These are phyloP conservation scores for Psilocybe cyanescens DNA, from an alignment of 768 basidiomycete species.

Conservation along the genomic window DNA sequence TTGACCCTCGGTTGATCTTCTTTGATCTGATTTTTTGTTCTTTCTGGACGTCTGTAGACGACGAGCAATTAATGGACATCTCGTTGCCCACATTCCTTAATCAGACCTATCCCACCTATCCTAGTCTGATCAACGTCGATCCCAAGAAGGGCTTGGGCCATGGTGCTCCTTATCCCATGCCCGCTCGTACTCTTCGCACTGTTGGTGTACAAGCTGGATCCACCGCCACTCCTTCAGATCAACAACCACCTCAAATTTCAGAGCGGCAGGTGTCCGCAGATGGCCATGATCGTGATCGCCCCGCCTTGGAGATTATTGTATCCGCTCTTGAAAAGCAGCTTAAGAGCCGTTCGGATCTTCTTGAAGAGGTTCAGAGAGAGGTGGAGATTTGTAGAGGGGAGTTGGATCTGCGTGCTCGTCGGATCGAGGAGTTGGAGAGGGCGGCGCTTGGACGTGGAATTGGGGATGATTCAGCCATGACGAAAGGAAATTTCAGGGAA, in stretches of 20 bases:
- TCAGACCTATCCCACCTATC: constrained; percentile 6
- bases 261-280: neutral
- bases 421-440: constrained; percentile 1
- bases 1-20: too few species aligned
- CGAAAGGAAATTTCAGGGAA: too few species aligned
- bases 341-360: constrained; percentile 6
- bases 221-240: neutral
- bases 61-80: constrained; percentile 29
- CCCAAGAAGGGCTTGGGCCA: neutral
- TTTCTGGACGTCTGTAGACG: constrained; percentile 14
- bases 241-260: neutral
- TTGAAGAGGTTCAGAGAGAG: constrained; percentile 11
- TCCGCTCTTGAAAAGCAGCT: constrained; percentile 15
- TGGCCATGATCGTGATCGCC: neutral
- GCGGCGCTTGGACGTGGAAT: too few species aligned
- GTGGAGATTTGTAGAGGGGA: neutral
- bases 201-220: neutral
- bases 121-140: neutral
- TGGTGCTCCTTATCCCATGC: neutral
- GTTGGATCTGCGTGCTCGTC: neutral
- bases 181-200: neutral
- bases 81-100: constrained; percentile 17
- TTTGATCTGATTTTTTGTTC: too few species aligned
- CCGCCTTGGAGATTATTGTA: constrained; percentile 5
- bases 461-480: too few species aligned